Percentiles rank a stretch among this genome's conserved stretches.
Conservation (phyloP, 1,284 basidiomycete genomes). For the Cutaneotrichosporon arboriforme region DNA sequence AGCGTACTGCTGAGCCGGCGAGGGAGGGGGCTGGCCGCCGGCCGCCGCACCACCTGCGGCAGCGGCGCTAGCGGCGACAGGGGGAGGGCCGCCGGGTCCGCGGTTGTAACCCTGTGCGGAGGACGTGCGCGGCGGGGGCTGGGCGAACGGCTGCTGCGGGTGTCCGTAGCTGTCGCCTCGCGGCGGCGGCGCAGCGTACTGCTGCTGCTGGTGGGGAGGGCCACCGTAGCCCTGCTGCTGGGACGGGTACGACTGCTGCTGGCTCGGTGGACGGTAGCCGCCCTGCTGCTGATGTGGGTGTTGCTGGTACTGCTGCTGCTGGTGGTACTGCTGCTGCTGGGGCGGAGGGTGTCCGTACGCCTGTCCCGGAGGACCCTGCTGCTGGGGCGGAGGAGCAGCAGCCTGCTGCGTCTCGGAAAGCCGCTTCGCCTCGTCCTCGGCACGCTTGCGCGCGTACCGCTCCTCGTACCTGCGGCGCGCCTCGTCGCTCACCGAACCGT, state of each 20-base stretch:
- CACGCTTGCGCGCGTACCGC: constrained; percentile 39
- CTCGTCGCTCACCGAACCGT: constrained; percentile 41
- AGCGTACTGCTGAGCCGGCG: neutral
- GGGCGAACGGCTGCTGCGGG: neutral
- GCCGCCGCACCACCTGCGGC: constrained; percentile 1
- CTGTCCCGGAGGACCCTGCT: constrained; percentile 1
- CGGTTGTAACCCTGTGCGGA: neutral
- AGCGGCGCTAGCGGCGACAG: neutral
- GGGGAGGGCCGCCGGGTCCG: constrained; percentile 17
- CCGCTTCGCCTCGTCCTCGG: constrained; percentile 32
- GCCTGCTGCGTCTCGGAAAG: constrained; percentile 8
- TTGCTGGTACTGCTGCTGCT: constrained; percentile 11
- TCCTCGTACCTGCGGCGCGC: constrained; percentile 45
- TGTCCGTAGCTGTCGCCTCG: constrained; percentile 5
- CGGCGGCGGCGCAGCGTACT: neutral
- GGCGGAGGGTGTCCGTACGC: constrained; percentile 10
- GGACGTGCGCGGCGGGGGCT: neutral
- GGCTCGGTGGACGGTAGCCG: constrained; percentile 11
- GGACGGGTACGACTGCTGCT: neutral
- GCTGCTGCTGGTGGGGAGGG: constrained; percentile 18
- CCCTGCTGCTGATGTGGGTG: constrained; percentile 11
- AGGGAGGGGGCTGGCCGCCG: neutral
- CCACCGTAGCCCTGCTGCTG: neutral
- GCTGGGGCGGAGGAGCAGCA: constrained; percentile 3
- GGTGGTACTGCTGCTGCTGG: constrained; percentile 11